Base-by-base conservation (phyloP, 202 grass and related monocot species). In the Elaeis oleifera region DNA sequence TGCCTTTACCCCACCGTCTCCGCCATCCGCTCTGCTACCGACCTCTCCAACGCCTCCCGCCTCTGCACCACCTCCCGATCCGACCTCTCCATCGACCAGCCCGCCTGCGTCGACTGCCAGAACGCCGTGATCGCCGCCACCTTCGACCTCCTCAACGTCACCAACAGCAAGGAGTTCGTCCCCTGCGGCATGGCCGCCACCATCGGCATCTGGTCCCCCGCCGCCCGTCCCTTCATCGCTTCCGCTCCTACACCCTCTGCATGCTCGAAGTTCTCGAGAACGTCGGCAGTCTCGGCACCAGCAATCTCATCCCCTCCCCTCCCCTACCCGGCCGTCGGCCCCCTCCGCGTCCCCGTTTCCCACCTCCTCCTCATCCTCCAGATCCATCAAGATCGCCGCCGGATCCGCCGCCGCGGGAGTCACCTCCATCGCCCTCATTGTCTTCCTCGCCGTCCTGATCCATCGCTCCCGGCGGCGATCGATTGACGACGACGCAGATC, bases 221-320 rank as follows among this genome's bases (percentile, higher is more conserved):
- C 58, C 50, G 72, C 20, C 1, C 88, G 80, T 7, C 55, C 36
- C 36, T 83, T 0, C 1, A 15, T 4, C 69, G 74, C 3, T 90
- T 76, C 72, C 59, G 61, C 19, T 70, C 77, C 3, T 90, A 74
- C 58, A 76, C 79, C 18, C 62, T 77, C 17, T 90, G 88, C 8
- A 74, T 90, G 74, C 72, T 90, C 53, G 66, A 81, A 71, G 74
- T 90, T 11, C 74, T 90, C 1, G 88, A 90, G 57, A 82, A 90
- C 57, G 74, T 91, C 20, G 86, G 77, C 21, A 65, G 53, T 59
- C 74, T 90, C 63, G 83, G 73, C 55, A 85, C 70, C 49, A 22
- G 28, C 44, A 27, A 76, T 61, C 67, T 82, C 22, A 16, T 81
- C 44, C 84, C 79, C 9, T 83, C 69, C 16, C 82, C 11, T 76